Evolutionary conservation across 1,284 basidiomycete species (phyloP), one percentile per base, ranked within the genome.

Genomic region (Cutaneotrichosporon sp.): DNA sequence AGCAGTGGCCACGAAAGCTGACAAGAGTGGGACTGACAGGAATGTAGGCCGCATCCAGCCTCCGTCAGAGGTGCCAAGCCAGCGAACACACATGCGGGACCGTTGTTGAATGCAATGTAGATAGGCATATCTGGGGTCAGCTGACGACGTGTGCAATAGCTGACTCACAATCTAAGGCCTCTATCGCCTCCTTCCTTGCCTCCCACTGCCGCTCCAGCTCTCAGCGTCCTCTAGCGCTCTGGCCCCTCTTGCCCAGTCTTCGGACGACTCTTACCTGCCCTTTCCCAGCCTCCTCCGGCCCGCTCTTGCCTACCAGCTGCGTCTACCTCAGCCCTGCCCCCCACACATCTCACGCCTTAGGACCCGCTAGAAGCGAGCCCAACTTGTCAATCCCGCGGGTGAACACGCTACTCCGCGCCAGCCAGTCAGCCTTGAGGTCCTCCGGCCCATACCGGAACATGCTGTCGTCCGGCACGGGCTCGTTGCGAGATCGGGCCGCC

Each of bases 391-490:
- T 73, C 6, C 77, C 77, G 1, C 50, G 30, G n/a, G 69, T 67
- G 61, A 79, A 79, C 60, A 60, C 62, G 21, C 51, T 30, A 60
- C 73, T 77, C 30, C 67, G 63, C n/a, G 60, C 68, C 21, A 81
- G 64, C 74, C 71, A 71, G 22, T 72, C 72, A 13, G 69, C 60
- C 53, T 66, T 55, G 36, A 79, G 70, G 40, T 78, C 77, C 31
- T 73, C 76, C 0, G 77, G 76, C 13, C 65, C 70, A 4, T 69
- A 63, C 2, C 59, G 65, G 63, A 79, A 77, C 72, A 77, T 77
- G 51, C 67, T 67, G 2, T 64, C 61, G 9, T 69, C 66, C 5
- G 72, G 67, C 11, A 70, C 49, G 14, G 67, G 63, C 42, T 67
- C 65, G 58, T 61, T 62, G 14, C 59, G 56, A 2, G 22, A 7